Evolutionary conservation across 2,329 filamentous ascomycete genomes (phyloP), one percentile per base, ranked within the genome.

Genomic region (Zasmidium angulare): DNA sequence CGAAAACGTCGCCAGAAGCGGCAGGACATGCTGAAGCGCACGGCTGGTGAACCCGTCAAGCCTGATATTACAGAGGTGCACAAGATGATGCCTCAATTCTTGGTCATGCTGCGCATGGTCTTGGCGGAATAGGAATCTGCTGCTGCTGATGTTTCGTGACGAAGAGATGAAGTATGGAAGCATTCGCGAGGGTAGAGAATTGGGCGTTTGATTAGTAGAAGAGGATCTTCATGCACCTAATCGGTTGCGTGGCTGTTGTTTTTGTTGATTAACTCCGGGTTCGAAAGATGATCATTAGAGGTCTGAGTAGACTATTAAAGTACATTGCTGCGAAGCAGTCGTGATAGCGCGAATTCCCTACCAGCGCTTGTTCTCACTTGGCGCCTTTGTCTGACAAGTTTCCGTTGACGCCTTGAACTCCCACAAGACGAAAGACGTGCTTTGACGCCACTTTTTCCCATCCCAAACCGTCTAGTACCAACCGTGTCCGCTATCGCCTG

Each of bases 1-100:
- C 82, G 93, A 60, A 89, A 87, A 69, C 83, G 91, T 61, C 83
- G 93, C 63, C 83, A 86, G 9, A 90, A 88, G 79, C 86, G 84
- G 67, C 90, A 93, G 71, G 93, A 96, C 71, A 85, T 89, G 60
- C 81, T 99, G 52, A 71, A 71, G 63, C 60, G 73, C 47, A 71
- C 62, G 24, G 72, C 73, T 22, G 74, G 73, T 10, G 74, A 76
- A 68, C 74, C 74, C 22, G 47, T 70, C 49, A 76, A 76, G 68
- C 74, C 74, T 17, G 58, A 55, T 24, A 68, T 76, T 14, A 55
- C 54, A 17, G 74, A 75, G 68, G 59, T 72, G 50, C 59, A 62
- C 21, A 72, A 71, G 65, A 70, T 76, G 71, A 64, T 63, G 64
- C 67, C 70, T 24, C 63, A 66, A 40, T 76, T 76, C 62, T 61